Evolutionary conservation across 805 yeast species (phyloP), one percentile per base, ranked within the genome.

Genomic region (Wickerhamomyces chaumierensis): DNA sequence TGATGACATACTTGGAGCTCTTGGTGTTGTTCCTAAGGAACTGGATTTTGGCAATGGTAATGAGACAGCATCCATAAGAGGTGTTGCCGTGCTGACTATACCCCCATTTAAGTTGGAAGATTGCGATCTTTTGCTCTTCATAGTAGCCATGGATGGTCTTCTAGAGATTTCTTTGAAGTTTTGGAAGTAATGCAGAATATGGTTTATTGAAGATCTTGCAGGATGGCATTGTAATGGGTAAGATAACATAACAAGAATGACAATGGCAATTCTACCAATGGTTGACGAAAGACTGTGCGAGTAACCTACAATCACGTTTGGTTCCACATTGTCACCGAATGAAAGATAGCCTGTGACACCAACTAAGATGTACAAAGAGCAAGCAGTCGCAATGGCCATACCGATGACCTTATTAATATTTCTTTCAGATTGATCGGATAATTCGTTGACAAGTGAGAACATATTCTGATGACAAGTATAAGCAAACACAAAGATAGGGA

Each of bases 381-480:
- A 64, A 1, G 95, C 83, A 4, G 73, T 56, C 1, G 70, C 64
- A 43, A 86, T 72, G 1, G 88, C 76, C 8, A 60, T 45, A 16
- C 57, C 42, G 18, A 79, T 71, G 31, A 84, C 66, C 16, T 51
- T 58, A 40, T 65, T 60, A 43, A 77, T 63, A 27, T 61, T 63
- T 6, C 53, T 42, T n/a, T 71, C 60, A 0, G 81, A 62, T 43
- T 69, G 70, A 47, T 75, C 75, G 23, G 57, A 60, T 21, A 88
- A 69, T 61, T 90, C 97, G 51, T 88, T 90, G 39, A 87, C 73
- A 39, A 88, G 73, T 1, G 95, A 76, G 51, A 85, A 86, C 86
- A 85, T 85, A 61, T 90, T 90, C 58, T 90, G 96, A 54, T 90
- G 96, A 51, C 96, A 92, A 0, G 97, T 90, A 60, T 78, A 90